A percentile compares a stretch with the other conserved stretches of the same genome.
phyloP scores from a whole-genome alignment of 352 stramenopile species.

The Peronospora destructor region DNA sequence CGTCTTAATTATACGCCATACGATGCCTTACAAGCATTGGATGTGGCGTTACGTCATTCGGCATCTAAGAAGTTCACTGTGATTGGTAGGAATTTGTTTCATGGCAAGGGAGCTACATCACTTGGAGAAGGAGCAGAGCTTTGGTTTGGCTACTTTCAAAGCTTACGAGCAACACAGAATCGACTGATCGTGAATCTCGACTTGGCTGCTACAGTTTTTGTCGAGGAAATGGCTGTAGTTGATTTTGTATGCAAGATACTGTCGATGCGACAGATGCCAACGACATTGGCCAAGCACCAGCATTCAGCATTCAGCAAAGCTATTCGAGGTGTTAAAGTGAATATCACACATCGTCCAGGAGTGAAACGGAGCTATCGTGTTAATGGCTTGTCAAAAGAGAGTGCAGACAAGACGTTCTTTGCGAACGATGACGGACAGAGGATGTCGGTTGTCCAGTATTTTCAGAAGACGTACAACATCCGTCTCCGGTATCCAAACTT shows the following conservation, averaged over 20 bases:
- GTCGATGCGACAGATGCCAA: constrained; percentile 23
- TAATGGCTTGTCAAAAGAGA: constrained; percentile 45
- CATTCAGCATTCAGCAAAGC: constrained; percentile 45
- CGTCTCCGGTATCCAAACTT: constrained; percentile 60
- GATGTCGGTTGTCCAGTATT: constrained; percentile 56
- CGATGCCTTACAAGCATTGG: constrained; percentile 62
- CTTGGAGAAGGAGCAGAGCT: constrained; percentile 58
- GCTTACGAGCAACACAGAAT: constrained; percentile 56
- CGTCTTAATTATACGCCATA: constrained; percentile 68
- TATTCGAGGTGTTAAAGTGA: constrained; percentile 57
- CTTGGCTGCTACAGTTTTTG: constrained; percentile 63
- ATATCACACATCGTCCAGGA: constrained; percentile 53
- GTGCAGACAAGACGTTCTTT: constrained; percentile 47
- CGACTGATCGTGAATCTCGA: constrained; percentile 65
- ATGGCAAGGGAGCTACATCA: constrained; percentile 24
- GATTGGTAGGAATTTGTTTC: constrained; percentile 59
- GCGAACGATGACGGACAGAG: constrained; percentile 45
- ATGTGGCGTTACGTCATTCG: constrained; percentile 58
- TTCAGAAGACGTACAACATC: constrained; percentile 42
- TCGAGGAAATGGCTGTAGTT: constrained; percentile 48
- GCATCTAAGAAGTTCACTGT: constrained; percentile 45
- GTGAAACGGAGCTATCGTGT: constrained; percentile 56
- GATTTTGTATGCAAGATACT: constrained; percentile 41
- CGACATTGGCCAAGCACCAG: constrained; percentile 36
- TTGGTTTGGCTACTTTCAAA: constrained; percentile 76